Evolutionary conservation across 1,139 yeast genomes (phyloP), one percentile per base, ranked within the genome.

Genomic region (Zygosaccharomyces sapae): DNA sequence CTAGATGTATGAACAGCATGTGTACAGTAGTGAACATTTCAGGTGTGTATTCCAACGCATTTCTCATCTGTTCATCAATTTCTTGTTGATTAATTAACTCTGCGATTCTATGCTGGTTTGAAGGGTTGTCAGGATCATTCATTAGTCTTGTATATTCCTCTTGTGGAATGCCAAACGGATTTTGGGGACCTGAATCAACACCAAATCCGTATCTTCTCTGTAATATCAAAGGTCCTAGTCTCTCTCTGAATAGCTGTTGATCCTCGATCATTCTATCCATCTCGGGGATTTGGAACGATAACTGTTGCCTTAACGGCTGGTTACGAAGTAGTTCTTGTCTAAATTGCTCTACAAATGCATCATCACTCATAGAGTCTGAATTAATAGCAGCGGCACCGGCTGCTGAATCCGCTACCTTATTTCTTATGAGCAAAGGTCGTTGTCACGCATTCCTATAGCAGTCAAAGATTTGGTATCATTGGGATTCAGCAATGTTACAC

Each of bases 11-110:
- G 68, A 83, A 90, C 44, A 92, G 74, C 96, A 94, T 89, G 36
- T 79, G 79, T 3, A 92, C 94, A 0, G 77, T 69, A 0, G 90
- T 83, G 66, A 92, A 92, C 36, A 87, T 77, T 65, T 92, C 98
- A 0, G 99, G 98, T 7, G 90, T 81, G 48, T 83, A 81, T 52
- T 90, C 97, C 65, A 83, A 74, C 0, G 97, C 97, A 55, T 80
- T 73, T 44, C 80, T 75, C 71, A 85, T 72, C 61, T 88, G 89
- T 55, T 86, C 94, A 51, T 85, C 84, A 29, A 89, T 81, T 40
- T 82, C 86, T 57, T 81, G 81, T 58, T 82, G 84, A 53, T 81
- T 78, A 46, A 84, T 84, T 49, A 83, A 62, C 56, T 86, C 92
- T 61, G 82, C 61, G 41, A 88, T 83, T 55, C 77, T 73, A 20